Percentiles rank a stretch among this genome's conserved stretches.
Conservation (phyloP, 176 grass and related monocot species). For the Stipa capillata region DNA sequence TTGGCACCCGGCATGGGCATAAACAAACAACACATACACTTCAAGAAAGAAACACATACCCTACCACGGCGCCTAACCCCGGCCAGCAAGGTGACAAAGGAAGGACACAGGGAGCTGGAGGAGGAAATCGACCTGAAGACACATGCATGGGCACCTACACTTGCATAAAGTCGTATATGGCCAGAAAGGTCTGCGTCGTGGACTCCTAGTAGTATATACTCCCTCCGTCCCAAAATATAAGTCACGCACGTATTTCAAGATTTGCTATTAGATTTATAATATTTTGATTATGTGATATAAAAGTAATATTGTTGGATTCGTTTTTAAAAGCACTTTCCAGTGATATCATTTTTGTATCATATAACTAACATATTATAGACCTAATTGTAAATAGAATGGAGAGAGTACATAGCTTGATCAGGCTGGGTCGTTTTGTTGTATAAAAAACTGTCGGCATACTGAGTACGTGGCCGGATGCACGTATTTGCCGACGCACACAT, state of each 20-base stretch:
- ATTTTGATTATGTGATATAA: too few relatives aligned
- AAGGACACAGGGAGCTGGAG: background rate
- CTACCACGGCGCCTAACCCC: background rate
- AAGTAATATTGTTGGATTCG: too few relatives aligned
- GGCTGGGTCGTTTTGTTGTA: background rate
- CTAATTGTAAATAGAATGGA: too few relatives aligned
- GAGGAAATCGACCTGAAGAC: background rate
- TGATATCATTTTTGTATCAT: too few relatives aligned
- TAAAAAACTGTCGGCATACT: background rate
- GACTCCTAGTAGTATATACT: background rate
- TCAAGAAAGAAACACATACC: background rate
- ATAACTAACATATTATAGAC: too few relatives aligned
- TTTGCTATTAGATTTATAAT: too few relatives aligned
- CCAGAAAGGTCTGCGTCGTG: background rate
- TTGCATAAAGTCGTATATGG: background rate
- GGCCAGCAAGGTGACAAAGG: slow-evolving; percentile 2
- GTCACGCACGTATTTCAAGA: too few relatives aligned
- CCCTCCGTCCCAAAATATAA: too few relatives aligned
- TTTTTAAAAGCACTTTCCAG: too few relatives aligned
- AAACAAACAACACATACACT: background rate
- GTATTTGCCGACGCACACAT: background rate
- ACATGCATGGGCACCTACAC: background rate
- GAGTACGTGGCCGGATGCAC: background rate
- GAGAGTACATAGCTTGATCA: background rate
- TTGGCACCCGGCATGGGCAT: background rate